Conservation (phyloP, 108 stramenopile species). For the Skeletonema tropicum region DNA sequence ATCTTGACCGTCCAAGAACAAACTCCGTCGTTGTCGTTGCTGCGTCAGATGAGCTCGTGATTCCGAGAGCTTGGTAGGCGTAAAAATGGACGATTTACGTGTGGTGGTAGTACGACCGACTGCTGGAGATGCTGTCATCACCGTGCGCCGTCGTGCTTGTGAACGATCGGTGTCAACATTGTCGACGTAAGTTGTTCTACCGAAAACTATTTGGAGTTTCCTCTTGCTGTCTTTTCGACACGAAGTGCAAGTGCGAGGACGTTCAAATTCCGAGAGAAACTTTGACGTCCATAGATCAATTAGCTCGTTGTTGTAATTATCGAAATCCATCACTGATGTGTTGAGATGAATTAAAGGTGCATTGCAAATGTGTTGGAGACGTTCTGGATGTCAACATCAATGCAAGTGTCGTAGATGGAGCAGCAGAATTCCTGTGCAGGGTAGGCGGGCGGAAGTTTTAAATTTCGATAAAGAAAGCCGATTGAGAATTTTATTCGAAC, state of each 20-base stretch:
- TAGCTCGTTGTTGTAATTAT: slow-evolving; percentile 14
- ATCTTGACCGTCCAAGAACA: slow-evolving; percentile 20
- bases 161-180: neutral
- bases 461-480: too few relatives aligned
- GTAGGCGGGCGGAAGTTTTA: too few relatives aligned
- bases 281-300: slow-evolving; percentile 46
- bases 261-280: slow-evolving; percentile 38
- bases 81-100: neutral
- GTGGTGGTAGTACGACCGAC: neutral
- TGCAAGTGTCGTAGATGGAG: too few relatives aligned
- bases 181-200: slow-evolving; percentile 24
- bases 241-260: slow-evolving; percentile 9
- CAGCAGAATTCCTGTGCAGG: too few relatives aligned
- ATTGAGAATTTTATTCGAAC: too few relatives aligned
- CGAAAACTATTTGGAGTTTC: slow-evolving; percentile 29
- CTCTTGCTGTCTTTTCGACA: neutral
- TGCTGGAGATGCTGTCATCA: slow-evolving; percentile 1
- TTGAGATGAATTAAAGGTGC: neutral
- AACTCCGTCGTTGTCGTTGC: slow-evolving; percentile 10
- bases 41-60: slow-evolving; percentile 17
- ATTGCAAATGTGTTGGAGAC: too few relatives aligned
- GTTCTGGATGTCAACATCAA: too few relatives aligned
- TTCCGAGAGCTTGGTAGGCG: slow-evolving; percentile 35
- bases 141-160: slow-evolving; percentile 12
- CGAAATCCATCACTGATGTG: neutral